Evolutionary conservation across 2,329 filamentous ascomycete species (phyloP).

Genomic region (Shiraia sp.): DNA sequence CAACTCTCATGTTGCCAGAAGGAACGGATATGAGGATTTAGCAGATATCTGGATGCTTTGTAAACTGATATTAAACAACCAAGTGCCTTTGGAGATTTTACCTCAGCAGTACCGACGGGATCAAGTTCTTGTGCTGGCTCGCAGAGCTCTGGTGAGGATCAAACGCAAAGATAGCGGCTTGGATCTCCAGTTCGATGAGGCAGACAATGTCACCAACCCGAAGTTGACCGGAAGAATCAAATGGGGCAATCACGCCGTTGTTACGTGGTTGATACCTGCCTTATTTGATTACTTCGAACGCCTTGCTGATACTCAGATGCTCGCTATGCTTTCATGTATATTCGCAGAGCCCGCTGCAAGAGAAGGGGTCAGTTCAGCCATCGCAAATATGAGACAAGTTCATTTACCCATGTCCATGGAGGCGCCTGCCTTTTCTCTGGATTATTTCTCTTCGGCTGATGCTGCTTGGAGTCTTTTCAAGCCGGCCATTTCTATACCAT

Average conservation of each 20-base stretch:
- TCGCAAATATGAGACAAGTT: conserved; percentile 41
- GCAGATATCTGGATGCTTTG: conserved; percentile 84
- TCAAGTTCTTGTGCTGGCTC: conserved; percentile 71
- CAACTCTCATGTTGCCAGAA: conserved; percentile 78
- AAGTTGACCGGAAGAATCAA: conserved; percentile 52
- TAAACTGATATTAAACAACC: conserved; percentile 74
- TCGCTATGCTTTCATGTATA: conserved; percentile 67
- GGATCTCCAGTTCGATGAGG: conserved; percentile 53
- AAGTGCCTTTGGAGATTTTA: conserved; percentile 71
- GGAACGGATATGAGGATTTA: conserved; percentile 70
- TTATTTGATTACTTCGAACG: conserved; percentile 64
- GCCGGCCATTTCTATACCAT: conserved; percentile 40
- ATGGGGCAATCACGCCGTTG: conserved; percentile 63
- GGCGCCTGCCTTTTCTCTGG: conserved; percentile 51
- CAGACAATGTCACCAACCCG: conserved; percentile 44
- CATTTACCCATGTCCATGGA: conserved; percentile 48
- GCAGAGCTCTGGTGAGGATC: conserved; percentile 59
- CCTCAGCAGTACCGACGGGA: conserved; percentile 59
- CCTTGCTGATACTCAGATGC: conserved; percentile 66
- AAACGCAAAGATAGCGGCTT: conserved; percentile 55
- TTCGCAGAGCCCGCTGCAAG: conserved; percentile 54
- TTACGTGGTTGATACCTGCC: conserved; percentile 59
- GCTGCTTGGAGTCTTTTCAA: conserved; percentile 50
- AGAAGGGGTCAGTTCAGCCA: conserved; percentile 45
- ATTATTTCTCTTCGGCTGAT: conserved; percentile 51